phyloP scores from a whole-genome alignment of 176 grass and related monocot genomes.

The Dactylis glomerata region DNA sequence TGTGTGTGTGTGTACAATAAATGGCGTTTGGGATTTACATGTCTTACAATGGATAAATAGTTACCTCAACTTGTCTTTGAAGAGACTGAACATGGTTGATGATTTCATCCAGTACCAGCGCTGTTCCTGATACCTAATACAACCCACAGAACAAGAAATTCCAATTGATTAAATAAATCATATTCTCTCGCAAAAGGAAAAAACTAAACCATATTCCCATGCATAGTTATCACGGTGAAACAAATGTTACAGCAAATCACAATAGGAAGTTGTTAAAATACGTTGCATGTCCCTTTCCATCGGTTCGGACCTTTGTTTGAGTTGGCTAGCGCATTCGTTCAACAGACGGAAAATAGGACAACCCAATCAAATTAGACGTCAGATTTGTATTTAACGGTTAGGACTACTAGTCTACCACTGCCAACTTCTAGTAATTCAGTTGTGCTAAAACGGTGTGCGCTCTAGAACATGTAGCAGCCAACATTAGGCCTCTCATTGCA shows the following conservation, averaged over 20 bases:
- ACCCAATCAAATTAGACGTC: not conserved
- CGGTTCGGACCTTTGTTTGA: no score
- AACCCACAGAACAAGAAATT: not conserved
- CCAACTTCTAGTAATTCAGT: not conserved
- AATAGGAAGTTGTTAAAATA: not conserved
- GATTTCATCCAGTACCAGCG: conserved; percentile 92
- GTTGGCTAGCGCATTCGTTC: no score
- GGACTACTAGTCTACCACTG: no score
- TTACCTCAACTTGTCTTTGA: conserved; percentile 94
- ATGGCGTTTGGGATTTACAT: not conserved
- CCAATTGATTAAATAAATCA: not conserved
- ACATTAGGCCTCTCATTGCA: not conserved
- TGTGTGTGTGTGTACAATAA: not conserved
- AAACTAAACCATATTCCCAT: not conserved
- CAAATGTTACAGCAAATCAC: not conserved
- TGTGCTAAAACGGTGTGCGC: not conserved
- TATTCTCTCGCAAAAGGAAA: not conserved
- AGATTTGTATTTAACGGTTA: not conserved
- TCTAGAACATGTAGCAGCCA: not conserved
- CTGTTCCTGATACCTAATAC: conserved; percentile 83
- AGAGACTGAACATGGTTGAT: conserved; percentile 97
- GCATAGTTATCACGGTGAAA: not conserved
- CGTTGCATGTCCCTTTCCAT: no score
- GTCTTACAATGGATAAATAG: conserved; percentile 2
- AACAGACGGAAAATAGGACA: not conserved